phyloP scores from a whole-genome alignment of 2,329 filamentous ascomycete genomes.

The Cladophialophora bantiana region DNA sequence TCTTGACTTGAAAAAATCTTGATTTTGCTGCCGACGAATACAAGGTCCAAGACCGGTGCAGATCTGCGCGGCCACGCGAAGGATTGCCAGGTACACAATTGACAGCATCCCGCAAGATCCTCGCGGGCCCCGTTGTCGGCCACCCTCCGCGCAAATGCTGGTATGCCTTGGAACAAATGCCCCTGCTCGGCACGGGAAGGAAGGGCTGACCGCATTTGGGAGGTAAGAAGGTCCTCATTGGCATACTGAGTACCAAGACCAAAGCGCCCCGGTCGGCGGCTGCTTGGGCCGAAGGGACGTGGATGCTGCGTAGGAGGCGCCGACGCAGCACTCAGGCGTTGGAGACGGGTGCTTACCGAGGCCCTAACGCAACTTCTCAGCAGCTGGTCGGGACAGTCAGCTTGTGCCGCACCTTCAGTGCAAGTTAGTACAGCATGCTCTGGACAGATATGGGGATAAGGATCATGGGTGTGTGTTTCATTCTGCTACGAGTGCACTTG shows the following conservation, averaged over 20 bases:
- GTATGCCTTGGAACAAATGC: not conserved
- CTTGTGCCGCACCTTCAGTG: not conserved
- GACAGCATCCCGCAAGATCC: slow-evolving; percentile 3
- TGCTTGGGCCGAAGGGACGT: not conserved
- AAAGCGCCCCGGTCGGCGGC: not conserved
- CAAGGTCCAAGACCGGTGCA: slow-evolving; percentile 4
- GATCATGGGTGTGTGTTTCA: not conserved
- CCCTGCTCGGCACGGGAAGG: not conserved
- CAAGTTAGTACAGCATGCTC: not conserved
- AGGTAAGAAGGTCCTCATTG: not conserved
- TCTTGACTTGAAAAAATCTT: slow-evolving; percentile 8
- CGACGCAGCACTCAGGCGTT: too few species aligned
- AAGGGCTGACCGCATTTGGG: not conserved
- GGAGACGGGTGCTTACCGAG: too few species aligned
- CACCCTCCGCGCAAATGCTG: not conserved
- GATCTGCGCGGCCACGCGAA: slow-evolving; percentile 23
- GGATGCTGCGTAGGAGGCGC: slow-evolving; percentile 1
- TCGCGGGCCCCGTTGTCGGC: not conserved
- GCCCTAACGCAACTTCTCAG: slow-evolving; percentile 1
- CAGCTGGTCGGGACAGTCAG: not conserved
- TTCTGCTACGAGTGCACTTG: not conserved
- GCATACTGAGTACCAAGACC: not conserved
- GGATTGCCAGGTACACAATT: slow-evolving; percentile 20
- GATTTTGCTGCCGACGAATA: slow-evolving; percentile 11
- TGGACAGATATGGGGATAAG: not conserved